phyloP scores from a whole-genome alignment of 768 basidiomycete genomes.

The Suillus spraguei region DNA sequence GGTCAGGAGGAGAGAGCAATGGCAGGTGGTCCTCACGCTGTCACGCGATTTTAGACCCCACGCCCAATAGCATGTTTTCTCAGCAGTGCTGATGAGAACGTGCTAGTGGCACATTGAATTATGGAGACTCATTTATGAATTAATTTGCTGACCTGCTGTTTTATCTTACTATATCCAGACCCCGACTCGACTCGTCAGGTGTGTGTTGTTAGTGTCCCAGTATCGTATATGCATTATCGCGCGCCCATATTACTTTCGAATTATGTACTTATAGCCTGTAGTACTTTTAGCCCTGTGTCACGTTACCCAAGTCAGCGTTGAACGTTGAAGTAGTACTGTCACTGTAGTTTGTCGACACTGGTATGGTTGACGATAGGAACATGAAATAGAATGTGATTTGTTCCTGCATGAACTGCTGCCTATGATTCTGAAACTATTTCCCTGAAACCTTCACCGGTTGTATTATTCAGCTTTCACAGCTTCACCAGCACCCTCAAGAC shows the following conservation, averaged over 20 bases:
- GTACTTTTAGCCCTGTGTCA: neutral
- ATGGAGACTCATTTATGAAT: slow-evolving; percentile 6
- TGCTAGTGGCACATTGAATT: slow-evolving; percentile 11
- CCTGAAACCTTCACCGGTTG: neutral
- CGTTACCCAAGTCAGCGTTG: neutral
- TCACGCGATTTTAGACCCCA: slow-evolving; percentile 33
- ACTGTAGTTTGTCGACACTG: neutral
- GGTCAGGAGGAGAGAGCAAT: slow-evolving; percentile 38
- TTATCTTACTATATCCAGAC: slow-evolving; percentile 7
- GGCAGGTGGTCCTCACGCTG: slow-evolving; percentile 48
- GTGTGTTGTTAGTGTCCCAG: slow-evolving; percentile 8
- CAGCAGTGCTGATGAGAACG: slow-evolving; percentile 16
- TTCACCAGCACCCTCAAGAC: neutral
- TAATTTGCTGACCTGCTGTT: neutral
- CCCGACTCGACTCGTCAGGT: neutral
- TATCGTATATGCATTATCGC: neutral
- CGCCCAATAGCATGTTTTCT: slow-evolving; percentile 8
- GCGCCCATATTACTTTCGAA: neutral
- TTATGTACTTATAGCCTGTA: neutral
- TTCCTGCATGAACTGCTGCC: neutral
- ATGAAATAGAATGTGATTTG: neutral
- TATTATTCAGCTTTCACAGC: neutral
- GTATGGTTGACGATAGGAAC: neutral
- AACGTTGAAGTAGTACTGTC: neutral
- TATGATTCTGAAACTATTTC: neutral